Percentiles rank a stretch among this genome's conserved stretches.
Evolutionary conservation across 768 basidiomycete species (phyloP).

Genomic region (Sutorius australiensis): DNA sequence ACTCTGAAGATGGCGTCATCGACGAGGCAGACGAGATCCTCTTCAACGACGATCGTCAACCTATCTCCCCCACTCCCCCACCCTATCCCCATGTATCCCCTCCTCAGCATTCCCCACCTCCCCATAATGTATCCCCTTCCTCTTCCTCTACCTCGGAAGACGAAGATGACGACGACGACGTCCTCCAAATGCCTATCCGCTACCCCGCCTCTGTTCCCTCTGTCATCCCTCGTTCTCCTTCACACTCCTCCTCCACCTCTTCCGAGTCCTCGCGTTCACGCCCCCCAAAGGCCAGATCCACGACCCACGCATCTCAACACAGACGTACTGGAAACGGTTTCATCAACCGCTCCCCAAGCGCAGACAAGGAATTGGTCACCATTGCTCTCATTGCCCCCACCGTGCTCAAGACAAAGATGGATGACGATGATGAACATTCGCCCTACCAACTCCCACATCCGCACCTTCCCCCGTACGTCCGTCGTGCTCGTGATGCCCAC

Average conservation of each 20-base stretch:
- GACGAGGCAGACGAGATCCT: slow-evolving; percentile 44
- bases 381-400: slow-evolving; percentile 78
- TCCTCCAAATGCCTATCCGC: slow-evolving; percentile 60
- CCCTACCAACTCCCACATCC: slow-evolving; percentile 12
- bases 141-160: slow-evolving; percentile 36
- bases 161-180: slow-evolving; percentile 49
- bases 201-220: slow-evolving; percentile 21
- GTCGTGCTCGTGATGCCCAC: slow-evolving; percentile 1
- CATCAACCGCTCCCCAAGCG: slow-evolving; percentile 32
- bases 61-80: not conserved
- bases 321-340: slow-evolving; percentile 42
- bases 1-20: slow-evolving; percentile 54
- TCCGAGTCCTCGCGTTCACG: slow-evolving; percentile 24
- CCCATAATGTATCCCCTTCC: slow-evolving; percentile 22
- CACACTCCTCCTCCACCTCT: slow-evolving; percentile 33
- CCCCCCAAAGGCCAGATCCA: slow-evolving; percentile 29
- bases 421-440: slow-evolving; percentile 39
- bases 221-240: slow-evolving; percentile 34
- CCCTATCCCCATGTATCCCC: slow-evolving; percentile 19
- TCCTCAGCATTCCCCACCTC: slow-evolving; percentile 21
- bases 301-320: slow-evolving; percentile 22
- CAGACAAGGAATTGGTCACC: slow-evolving; percentile 55
- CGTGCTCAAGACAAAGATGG: slow-evolving; percentile 74
- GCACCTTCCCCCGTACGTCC: slow-evolving; percentile 8
- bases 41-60: slow-evolving; percentile 26